Percentiles rank a stretch among this genome's conserved stretches.
Conservation (phyloP, 305 asterid species). For the Solanum chacoense region DNA sequence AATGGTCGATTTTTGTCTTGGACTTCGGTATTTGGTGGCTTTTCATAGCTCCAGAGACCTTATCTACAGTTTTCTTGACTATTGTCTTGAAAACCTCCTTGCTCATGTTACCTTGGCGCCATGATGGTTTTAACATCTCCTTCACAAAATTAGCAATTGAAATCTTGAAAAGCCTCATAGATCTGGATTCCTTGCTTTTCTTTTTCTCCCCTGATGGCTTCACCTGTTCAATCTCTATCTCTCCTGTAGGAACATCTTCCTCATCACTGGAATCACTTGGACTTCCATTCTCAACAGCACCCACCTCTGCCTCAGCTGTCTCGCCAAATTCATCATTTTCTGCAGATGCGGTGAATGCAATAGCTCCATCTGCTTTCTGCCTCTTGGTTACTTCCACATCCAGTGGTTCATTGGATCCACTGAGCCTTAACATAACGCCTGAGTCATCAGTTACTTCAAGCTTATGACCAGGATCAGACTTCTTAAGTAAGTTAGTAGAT, state of each 20-base stretch:
- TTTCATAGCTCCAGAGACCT: conserved; percentile 95
- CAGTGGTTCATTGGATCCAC: conserved; percentile 41
- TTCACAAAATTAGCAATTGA: conserved; percentile 87
- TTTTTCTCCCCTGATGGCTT: conserved; percentile 49
- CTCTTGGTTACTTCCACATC: conserved; percentile 30
- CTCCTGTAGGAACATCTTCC: conserved; percentile 40
- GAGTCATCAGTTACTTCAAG: conserved; percentile 49
- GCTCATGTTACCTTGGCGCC: conserved; percentile 99
- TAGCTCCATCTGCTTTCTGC: conserved; percentile 29
- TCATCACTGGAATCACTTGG: conserved; percentile 45
- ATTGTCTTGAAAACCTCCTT: conserved; percentile 98
- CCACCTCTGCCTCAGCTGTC: conserved; percentile 80
- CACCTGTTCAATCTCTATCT: conserved; percentile 69
- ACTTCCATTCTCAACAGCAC: conserved; percentile 57
- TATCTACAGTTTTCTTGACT: conserved; percentile 96
- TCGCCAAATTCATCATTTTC: conserved; percentile 79
- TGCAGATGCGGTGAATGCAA: conserved; percentile 25
- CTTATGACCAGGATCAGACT: conserved; percentile 30
- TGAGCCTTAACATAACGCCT: conserved; percentile 30
- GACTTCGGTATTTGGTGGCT: conserved; percentile 76
- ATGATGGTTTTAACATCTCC: conserved; percentile 91
- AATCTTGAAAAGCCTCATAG: conserved; percentile 56
- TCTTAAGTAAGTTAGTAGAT: conserved; percentile 35
- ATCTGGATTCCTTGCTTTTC: conserved; percentile 57
- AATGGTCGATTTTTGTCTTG: conserved; percentile 69